Evolutionary conservation across 2,329 filamentous ascomycete species (phyloP), one percentile per base, ranked within the genome.

Genomic region (Dactylellina drechsleri): DNA sequence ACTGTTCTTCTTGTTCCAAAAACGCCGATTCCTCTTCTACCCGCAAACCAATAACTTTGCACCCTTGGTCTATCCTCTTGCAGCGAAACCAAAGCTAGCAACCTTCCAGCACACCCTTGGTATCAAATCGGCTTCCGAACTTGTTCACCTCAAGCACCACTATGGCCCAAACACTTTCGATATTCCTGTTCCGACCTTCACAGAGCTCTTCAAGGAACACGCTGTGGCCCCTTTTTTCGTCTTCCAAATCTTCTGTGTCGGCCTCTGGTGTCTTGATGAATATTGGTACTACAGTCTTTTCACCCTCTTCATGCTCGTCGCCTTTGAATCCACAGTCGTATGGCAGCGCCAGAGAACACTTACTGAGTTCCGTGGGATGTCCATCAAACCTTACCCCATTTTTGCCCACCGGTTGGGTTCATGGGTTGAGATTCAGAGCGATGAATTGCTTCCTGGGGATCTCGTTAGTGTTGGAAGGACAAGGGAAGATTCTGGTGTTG

Each of bases 241-340:
- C 77, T 99, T 99, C 84, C 95, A 99, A 85, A 86, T 99, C 76
- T 99, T 99, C 85, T 99, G 96, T 80, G 95, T 99, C 71, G 96
- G 95, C 15, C 85, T 99, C 76, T 99, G 95, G 95, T 92, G 98
- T 89, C 85, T 99, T 81, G 95, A 99, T 81, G 96, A 99, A 83
- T 99, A 98, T 84, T 99, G 96, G 95, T 99, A 99, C 85, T 99
- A 99, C 84, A 98, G 95, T 76, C 88, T 99, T 18, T 99, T 99
- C 83, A 99, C 96, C 0, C 89, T 99, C 20, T 93, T 98, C 84
- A 99, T 99, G 96, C 88, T 99, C 66, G 92, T 99, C 78, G 90
- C 89, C 72, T 99, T 99, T 79, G 95, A 99, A 85, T 97, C 93
- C 82, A 99, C 95, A 1, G 96, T 99, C 43, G 96, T 99, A 15